phyloP scores from a whole-genome alignment of 2,329 filamentous ascomycete genomes.

The Decorospora gaudefroyi region DNA sequence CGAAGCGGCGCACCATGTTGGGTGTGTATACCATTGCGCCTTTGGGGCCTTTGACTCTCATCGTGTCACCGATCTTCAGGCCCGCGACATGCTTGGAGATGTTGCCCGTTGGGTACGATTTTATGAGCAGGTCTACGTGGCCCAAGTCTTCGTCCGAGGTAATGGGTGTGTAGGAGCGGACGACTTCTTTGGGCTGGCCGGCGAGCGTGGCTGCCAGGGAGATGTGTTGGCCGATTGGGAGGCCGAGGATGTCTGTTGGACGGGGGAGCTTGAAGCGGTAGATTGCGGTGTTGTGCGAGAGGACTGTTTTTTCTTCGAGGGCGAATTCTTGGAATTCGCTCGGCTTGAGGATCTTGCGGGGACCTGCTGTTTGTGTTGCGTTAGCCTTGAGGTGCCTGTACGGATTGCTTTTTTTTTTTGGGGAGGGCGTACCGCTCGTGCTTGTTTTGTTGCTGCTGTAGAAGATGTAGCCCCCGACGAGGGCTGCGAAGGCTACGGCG shows the following conservation, averaged over 20 bases:
- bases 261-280: slow-evolving; percentile 90
- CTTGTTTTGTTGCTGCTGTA: slow-evolving; percentile 60
- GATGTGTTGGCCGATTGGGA: slow-evolving; percentile 98
- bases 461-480: slow-evolving; percentile 73
- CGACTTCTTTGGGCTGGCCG: slow-evolving; percentile 45
- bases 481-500: slow-evolving; percentile 67
- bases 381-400: slow-evolving; percentile 62
- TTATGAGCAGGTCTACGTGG: slow-evolving; percentile 95
- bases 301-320: slow-evolving; percentile 89
- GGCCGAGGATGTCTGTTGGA: slow-evolving; percentile 80
- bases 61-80: slow-evolving; percentile 74
- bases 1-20: slow-evolving; percentile 95
- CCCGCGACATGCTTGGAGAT: slow-evolving; percentile 91
- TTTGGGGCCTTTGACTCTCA: slow-evolving; percentile 93
- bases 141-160: slow-evolving; percentile 62
- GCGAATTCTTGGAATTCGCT: slow-evolving; percentile 88
- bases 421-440: background rate
- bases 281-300: slow-evolving; percentile 98
- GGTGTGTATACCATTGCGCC: slow-evolving; percentile 96
- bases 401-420: slow-evolving; percentile 6
- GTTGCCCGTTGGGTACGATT: slow-evolving; percentile 96
- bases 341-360: slow-evolving; percentile 77
- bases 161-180: slow-evolving; percentile 51
- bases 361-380: slow-evolving; percentile 1
- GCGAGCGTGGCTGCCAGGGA: slow-evolving; percentile 72